Evolutionary conservation across 768 basidiomycete genomes (phyloP).

Genomic region (Leccinellum luteum): DNA sequence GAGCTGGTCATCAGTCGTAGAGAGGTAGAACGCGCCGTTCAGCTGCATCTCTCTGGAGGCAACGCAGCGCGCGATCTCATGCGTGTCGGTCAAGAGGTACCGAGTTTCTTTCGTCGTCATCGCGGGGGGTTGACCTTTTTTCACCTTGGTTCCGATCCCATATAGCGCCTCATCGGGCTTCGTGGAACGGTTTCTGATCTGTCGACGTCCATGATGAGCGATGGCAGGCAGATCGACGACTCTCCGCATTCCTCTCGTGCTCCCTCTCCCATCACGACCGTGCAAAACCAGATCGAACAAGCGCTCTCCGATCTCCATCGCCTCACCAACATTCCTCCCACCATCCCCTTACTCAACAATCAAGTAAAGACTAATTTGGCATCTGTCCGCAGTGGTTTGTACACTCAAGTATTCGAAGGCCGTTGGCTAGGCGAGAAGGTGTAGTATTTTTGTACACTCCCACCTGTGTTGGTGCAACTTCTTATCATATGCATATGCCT

Average conservation of each 20-base stretch:
- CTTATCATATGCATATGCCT: neutral
- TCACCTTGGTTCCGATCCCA: neutral
- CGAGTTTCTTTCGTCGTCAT: neutral
- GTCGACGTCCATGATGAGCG: conserved; percentile 17
- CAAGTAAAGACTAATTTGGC: conserved; percentile 41
- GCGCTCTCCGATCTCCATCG: conserved; percentile 48
- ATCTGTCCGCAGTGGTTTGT: conserved; percentile 50
- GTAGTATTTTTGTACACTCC: neutral
- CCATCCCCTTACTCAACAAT: conserved; percentile 50
- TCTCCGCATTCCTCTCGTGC: conserved; percentile 22
- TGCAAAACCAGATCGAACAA: conserved; percentile 41
- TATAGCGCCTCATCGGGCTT: conserved; percentile 26
- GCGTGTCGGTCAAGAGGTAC: conserved; percentile 52
- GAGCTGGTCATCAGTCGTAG: conserved; percentile 38
- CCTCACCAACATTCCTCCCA: conserved; percentile 51
- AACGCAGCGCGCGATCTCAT: conserved; percentile 46
- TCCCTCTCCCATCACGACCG: conserved; percentile 23
- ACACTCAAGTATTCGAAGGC: conserved; percentile 55
- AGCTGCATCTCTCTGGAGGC: conserved; percentile 40
- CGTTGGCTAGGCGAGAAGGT: conserved; percentile 56
- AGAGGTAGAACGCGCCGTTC: conserved; percentile 37
- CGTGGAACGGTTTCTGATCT: neutral
- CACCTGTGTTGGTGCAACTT: neutral
- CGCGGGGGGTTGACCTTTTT: neutral
- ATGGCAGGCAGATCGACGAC: conserved; percentile 18